phyloP scores from a whole-genome alignment of 768 basidiomycete species.

The Strobilomyces dryophilus region DNA sequence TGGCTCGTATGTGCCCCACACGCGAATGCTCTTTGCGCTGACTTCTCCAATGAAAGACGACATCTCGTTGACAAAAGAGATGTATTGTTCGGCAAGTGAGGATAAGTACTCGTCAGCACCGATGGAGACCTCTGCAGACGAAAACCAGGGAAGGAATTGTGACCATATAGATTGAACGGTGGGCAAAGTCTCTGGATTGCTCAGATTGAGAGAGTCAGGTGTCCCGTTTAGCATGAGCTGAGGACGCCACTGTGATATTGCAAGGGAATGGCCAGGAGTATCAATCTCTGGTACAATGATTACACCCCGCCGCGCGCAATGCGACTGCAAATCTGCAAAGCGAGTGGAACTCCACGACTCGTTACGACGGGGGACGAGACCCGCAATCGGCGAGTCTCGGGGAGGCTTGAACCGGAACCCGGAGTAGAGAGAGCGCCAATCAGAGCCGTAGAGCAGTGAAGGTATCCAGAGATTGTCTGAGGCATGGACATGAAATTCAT shows the following conservation, averaged over 20 bases:
- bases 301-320: slow-evolving; percentile 36
- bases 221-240: slow-evolving; percentile 34
- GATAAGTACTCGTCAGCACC: slow-evolving; percentile 42
- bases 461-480: slow-evolving; percentile 43
- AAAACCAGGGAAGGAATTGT: slow-evolving; percentile 38
- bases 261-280: slow-evolving; percentile 41
- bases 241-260: slow-evolving; percentile 44
- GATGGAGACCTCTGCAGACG: slow-evolving; percentile 40
- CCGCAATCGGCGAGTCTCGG: slow-evolving; percentile 28
- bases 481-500: slow-evolving; percentile 42
- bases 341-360: slow-evolving; percentile 36
- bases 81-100: slow-evolving; percentile 38
- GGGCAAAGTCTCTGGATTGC: slow-evolving; percentile 39
- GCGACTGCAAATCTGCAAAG: slow-evolving; percentile 34
- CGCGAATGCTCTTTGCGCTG: slow-evolving; percentile 36
- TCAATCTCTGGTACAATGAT: slow-evolving; percentile 42
- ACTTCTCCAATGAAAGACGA: slow-evolving; percentile 30
- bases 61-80: slow-evolving; percentile 42
- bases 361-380: slow-evolving; percentile 36
- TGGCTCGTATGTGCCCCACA: slow-evolving; percentile 41
- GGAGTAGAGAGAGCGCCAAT: slow-evolving; percentile 40
- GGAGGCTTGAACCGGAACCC: slow-evolving; percentile 40
- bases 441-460: slow-evolving; percentile 33
- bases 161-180: slow-evolving; percentile 42
- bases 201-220: slow-evolving; percentile 37